These are phyloP conservation scores for Spathaspora hagerdaliae DNA, from an alignment of 805 yeast species.

Conservation along the genomic window DNA sequence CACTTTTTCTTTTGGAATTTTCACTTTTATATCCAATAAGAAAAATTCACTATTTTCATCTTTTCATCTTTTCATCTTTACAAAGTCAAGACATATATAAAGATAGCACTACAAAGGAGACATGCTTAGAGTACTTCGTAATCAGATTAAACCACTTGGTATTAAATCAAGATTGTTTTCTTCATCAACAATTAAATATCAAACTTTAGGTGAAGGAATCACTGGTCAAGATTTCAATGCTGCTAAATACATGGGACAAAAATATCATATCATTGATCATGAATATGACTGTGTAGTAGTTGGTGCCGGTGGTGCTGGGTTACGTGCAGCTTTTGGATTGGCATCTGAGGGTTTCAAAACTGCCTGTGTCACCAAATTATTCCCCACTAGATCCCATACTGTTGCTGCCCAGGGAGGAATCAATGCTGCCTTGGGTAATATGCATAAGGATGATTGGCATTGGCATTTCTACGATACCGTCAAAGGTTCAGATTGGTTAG, in stretches of 20 bases:
- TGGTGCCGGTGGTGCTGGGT: constrained; percentile 99
- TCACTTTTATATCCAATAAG: no score
- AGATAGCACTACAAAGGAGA: background rate
- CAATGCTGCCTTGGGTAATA: constrained; percentile 97
- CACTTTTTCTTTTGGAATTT: no score
- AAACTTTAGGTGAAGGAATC: constrained; percentile 34
- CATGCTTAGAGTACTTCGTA: constrained; percentile 5
- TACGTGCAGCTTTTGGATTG: constrained; percentile 96
- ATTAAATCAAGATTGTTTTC: constrained; percentile 19
- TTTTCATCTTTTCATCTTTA: background rate
- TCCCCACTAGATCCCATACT: constrained; percentile 98
- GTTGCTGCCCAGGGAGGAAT: constrained; percentile 99
- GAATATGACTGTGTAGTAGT: constrained; percentile 97
- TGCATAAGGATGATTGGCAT: constrained; percentile 98
- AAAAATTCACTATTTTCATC: no score
- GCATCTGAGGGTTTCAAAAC: constrained; percentile 97
- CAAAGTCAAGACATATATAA: no score
- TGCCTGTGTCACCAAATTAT: constrained; percentile 94
- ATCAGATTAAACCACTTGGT: background rate
- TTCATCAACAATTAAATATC: constrained; percentile 24
- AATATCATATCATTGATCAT: constrained; percentile 93
- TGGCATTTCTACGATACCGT: constrained; percentile 99
- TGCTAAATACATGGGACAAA: constrained; percentile 46
- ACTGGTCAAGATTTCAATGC: constrained; percentile 39
- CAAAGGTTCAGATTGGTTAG: constrained; percentile 99